A percentile compares a stretch with the other conserved stretches of the same genome.
Evolutionary conservation across 2,329 filamentous ascomycete genomes (phyloP).

Genomic region (Botrytis galanthina): DNA sequence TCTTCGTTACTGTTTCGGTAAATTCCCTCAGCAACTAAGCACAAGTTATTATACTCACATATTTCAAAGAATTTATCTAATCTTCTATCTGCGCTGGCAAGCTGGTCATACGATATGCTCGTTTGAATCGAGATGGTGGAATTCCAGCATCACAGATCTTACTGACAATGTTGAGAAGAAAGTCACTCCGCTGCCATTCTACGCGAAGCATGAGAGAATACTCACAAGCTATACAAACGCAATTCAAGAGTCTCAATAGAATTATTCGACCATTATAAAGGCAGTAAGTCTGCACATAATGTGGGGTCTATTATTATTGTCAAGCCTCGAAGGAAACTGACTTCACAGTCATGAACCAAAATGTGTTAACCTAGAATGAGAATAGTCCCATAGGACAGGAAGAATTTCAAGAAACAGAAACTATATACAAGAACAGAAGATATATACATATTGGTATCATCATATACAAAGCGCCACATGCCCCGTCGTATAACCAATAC

Average conservation of each 20-base stretch:
- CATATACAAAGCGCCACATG: neutral
- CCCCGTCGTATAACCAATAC: neutral
- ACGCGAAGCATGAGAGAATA: neutral
- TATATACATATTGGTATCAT: neutral
- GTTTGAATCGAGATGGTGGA: neutral
- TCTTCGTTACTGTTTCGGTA: neutral
- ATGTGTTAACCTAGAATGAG: neutral
- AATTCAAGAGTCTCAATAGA: neutral
- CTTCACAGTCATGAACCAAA: neutral
- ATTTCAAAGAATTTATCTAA: accelerated
- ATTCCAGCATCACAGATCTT: neutral
- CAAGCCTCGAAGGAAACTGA: neutral
- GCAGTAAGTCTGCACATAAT: neutral
- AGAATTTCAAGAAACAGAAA: neutral
- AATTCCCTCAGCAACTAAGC: neutral
- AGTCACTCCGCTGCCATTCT: neutral
- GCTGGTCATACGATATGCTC: neutral
- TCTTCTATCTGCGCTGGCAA: neutral
- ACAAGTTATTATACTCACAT: neutral
- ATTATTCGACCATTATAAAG: neutral
- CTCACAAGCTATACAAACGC: neutral
- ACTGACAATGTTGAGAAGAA: neutral
- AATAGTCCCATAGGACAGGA: neutral
- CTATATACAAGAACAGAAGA: neutral
- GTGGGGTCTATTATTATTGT: accelerated